These are phyloP conservation scores for Pseudogymnoascus sp. DNA, from an alignment of 2,329 filamentous ascomycete species.

Conservation along the genomic window DNA sequence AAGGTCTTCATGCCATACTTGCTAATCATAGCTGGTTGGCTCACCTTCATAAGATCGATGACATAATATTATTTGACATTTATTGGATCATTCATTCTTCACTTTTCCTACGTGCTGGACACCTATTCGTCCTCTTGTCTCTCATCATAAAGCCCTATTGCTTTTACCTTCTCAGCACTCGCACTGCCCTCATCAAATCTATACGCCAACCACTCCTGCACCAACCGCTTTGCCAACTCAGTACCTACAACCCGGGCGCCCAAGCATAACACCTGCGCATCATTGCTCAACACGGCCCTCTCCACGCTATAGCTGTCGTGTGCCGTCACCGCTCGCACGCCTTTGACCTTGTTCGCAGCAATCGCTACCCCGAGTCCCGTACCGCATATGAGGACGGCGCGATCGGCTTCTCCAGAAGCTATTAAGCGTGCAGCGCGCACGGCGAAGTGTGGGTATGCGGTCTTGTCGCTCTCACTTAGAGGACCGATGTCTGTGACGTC, in stretches of 20 bases:
- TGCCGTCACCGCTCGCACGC: conserved; percentile 78
- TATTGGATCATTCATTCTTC: not conserved
- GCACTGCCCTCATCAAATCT: conserved; percentile 63
- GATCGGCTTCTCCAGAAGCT: conserved; percentile 58
- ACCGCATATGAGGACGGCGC: conserved; percentile 75
- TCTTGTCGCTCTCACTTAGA: conserved; percentile 59
- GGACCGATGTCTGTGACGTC: conserved; percentile 68
- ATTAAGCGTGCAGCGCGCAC: conserved; percentile 61
- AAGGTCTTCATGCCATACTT: too few relatives aligned
- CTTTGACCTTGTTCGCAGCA: conserved; percentile 76
- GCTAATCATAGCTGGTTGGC: too few relatives aligned
- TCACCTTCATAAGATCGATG: too few relatives aligned
- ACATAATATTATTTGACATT: not conserved
- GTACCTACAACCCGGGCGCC: conserved; percentile 76
- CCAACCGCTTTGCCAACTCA: conserved; percentile 70
- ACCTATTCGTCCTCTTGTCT: not conserved
- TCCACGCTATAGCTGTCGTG: conserved; percentile 83
- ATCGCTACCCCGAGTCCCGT: conserved; percentile 84
- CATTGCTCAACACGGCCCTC: conserved; percentile 72
- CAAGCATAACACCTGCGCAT: conserved; percentile 82
- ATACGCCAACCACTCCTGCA: conserved; percentile 75
- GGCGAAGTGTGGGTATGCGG: conserved; percentile 73
- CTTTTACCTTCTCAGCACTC: conserved; percentile 47
- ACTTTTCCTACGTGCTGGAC: not conserved
- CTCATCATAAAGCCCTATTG: not conserved